Conservation (phyloP, 495 filamentous ascomycete species). For the Penicillium paradoxum region DNA sequence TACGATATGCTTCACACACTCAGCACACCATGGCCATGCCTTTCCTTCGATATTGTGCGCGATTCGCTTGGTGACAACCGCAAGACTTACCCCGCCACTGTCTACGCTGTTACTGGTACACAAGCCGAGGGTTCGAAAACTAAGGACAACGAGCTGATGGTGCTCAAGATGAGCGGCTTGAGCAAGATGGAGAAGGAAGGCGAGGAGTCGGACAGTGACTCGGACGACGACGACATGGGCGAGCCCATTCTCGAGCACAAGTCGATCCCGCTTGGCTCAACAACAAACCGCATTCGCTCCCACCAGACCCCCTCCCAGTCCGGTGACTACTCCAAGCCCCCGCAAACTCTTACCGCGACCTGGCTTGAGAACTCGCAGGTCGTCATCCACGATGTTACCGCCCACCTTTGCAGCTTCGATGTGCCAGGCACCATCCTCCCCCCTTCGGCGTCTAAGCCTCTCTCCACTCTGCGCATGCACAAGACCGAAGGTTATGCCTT, state of each 20-base stretch:
- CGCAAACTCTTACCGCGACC: slow-evolving; percentile 78
- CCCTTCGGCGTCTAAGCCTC: slow-evolving; percentile 75
- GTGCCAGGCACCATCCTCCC: slow-evolving; percentile 74
- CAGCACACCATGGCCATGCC: slow-evolving; percentile 89
- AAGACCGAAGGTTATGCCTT: slow-evolving; percentile 90
- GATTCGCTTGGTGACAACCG: slow-evolving; percentile 87
- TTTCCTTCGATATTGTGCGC: slow-evolving; percentile 88
- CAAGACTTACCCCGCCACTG: slow-evolving; percentile 83
- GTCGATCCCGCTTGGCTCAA: slow-evolving; percentile 75
- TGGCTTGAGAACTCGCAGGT: slow-evolving; percentile 87
- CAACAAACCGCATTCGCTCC: slow-evolving; percentile 86
- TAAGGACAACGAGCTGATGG: slow-evolving; percentile 86
- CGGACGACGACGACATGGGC: slow-evolving; percentile 68
- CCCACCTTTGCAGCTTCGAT: slow-evolving; percentile 82
- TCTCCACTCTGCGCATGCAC: slow-evolving; percentile 84
- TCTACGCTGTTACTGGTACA: slow-evolving; percentile 90
- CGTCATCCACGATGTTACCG: slow-evolving; percentile 88
- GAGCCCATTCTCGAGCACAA: slow-evolving; percentile 94
- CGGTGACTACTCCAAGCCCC: slow-evolving; percentile 59
- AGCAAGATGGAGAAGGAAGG: slow-evolving; percentile 76
- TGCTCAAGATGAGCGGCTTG: slow-evolving; percentile 90
- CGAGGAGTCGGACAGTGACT: slow-evolving; percentile 69
- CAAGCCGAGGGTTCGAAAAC: slow-evolving; percentile 72
- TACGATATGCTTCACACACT: slow-evolving; percentile 96
- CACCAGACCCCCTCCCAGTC: slow-evolving; percentile 66